phyloP scores from a whole-genome alignment of 805 yeast species.

The Torulaspora gathmanii region DNA sequence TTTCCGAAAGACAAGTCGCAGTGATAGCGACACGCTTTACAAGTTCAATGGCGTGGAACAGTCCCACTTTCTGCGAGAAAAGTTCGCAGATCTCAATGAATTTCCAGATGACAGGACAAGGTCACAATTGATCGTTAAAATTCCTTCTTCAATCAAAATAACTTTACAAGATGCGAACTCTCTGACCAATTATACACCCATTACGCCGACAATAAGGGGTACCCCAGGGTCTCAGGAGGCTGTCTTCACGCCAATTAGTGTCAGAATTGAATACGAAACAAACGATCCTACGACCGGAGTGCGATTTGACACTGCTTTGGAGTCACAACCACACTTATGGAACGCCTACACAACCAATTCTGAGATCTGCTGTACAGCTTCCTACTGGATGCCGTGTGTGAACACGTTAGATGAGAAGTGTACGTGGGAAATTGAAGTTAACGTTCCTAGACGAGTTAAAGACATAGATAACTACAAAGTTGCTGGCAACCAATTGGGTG shows the following conservation, averaged over 20 bases:
- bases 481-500: conserved; percentile 32
- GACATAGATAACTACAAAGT: conserved; percentile 50
- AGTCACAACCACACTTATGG: conserved; percentile 48
- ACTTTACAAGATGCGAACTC: conserved; percentile 50
- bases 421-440: conserved; percentile 89
- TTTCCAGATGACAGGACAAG: conserved; percentile 28
- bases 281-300: conserved; percentile 69
- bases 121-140: conserved; percentile 31
- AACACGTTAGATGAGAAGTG: conserved; percentile 83
- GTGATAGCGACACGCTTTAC: conserved; percentile 19
- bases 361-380: conserved; percentile 72
- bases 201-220: conserved; percentile 40
- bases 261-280: conserved; percentile 63
- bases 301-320: conserved; percentile 50
- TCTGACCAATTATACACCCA: conserved; percentile 37
- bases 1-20: conserved; percentile 17
- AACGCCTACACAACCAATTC: conserved; percentile 82
- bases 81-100: conserved; percentile 31
- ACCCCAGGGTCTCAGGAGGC: conserved; percentile 41
- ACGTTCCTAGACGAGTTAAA: conserved; percentile 72
- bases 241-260: conserved; percentile 66
- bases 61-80: conserved; percentile 32
- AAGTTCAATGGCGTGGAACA: conserved; percentile 31
- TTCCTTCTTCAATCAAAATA: conserved; percentile 45
- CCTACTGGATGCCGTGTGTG: conserved; percentile 97